Percentiles rank a stretch among this genome's conserved stretches.
Conservation (phyloP, 208 protist genomes). For the Angomonas ambiguus region DNA sequence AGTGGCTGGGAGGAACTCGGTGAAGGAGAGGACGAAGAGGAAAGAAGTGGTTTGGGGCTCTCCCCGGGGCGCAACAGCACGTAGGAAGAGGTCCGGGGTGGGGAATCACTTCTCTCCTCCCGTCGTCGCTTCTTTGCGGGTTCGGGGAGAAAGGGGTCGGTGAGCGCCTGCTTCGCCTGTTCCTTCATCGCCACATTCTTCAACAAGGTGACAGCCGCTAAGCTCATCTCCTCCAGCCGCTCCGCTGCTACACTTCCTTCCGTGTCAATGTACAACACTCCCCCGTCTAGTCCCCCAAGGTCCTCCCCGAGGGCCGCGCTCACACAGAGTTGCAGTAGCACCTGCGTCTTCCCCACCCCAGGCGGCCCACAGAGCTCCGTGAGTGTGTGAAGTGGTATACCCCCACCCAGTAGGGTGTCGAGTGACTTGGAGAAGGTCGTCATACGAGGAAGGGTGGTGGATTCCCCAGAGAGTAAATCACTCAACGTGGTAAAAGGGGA, state of each 20-base stretch:
- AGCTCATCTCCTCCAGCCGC: slow-evolving; percentile 69
- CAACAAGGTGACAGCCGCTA: slow-evolving; percentile 42
- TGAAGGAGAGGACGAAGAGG: too few species aligned
- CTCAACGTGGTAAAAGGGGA: background rate
- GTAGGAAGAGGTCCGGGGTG: background rate
- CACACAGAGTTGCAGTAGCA: slow-evolving; percentile 86
- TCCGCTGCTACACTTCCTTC: slow-evolving; percentile 86
- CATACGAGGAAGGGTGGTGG: slow-evolving; percentile 31
- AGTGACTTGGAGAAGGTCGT: slow-evolving; percentile 71
- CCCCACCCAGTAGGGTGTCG: slow-evolving; percentile 72
- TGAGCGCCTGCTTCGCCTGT: slow-evolving; percentile 8
- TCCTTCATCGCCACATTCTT: slow-evolving; percentile 7
- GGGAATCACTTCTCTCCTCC: background rate
- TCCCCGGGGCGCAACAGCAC: too few species aligned
- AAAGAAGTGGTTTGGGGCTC: too few species aligned
- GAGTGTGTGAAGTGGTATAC: slow-evolving; percentile 51
- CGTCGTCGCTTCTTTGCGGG: background rate
- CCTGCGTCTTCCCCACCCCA: slow-evolving; percentile 91
- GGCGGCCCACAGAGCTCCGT: slow-evolving; percentile 86
- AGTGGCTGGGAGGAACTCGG: too few species aligned
- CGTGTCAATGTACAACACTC: slow-evolving; percentile 87
- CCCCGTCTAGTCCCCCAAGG: slow-evolving; percentile 70
- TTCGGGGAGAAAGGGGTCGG: background rate
- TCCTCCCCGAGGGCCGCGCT: slow-evolving; percentile 51
- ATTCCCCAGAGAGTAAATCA: too few species aligned